Evolutionary conservation across 192 early-diverging fungal species (phyloP).

Genomic region (Linnemannia hyalina): DNA sequence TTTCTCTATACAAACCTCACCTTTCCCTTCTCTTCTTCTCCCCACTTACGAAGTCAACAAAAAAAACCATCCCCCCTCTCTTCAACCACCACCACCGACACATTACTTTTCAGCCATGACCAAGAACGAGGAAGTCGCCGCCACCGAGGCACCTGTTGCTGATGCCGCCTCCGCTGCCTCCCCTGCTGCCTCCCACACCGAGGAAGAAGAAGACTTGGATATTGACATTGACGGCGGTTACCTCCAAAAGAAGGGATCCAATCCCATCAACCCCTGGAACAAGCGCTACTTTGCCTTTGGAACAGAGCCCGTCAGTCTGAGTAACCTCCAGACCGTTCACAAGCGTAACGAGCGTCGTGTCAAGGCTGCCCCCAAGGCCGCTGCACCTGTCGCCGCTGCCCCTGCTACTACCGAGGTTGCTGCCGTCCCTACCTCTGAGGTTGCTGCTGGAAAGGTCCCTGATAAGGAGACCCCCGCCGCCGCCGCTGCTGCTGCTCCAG

Average conservation of each 20-base stretch:
- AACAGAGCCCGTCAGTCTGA: slow-evolving; percentile 37
- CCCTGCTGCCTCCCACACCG: slow-evolving; percentile 7
- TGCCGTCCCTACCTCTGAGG: slow-evolving; percentile 20
- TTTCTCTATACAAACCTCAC: neutral
- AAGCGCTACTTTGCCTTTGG: slow-evolving; percentile 58
- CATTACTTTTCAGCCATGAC: slow-evolving; percentile 24
- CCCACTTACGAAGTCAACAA: slow-evolving; percentile 1
- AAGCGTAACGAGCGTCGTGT: slow-evolving; percentile 51
- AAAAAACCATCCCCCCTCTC: neutral
- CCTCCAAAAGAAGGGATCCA: slow-evolving; percentile 52
- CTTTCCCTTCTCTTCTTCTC: no score
- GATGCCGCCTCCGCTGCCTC: neutral
- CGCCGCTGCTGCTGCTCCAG: slow-evolving; percentile 9
- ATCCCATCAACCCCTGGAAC: slow-evolving; percentile 53
- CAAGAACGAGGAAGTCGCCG: slow-evolving; percentile 25
- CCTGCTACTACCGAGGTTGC: slow-evolving; percentile 9
- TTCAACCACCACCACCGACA: neutral
- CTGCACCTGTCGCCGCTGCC: slow-evolving; percentile 22
- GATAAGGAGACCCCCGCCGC: slow-evolving; percentile 12
- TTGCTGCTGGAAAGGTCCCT: slow-evolving; percentile 32
- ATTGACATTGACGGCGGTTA: slow-evolving; percentile 49
- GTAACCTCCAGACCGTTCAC: slow-evolving; percentile 39
- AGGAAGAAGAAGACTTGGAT: slow-evolving; percentile 49
- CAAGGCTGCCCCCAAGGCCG: slow-evolving; percentile 27
- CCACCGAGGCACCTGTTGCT: neutral